These are phyloP conservation scores for Anthracocystis panici-leucophaei DNA, from an alignment of 1,284 basidiomycete genomes.

Conservation along the genomic window DNA sequence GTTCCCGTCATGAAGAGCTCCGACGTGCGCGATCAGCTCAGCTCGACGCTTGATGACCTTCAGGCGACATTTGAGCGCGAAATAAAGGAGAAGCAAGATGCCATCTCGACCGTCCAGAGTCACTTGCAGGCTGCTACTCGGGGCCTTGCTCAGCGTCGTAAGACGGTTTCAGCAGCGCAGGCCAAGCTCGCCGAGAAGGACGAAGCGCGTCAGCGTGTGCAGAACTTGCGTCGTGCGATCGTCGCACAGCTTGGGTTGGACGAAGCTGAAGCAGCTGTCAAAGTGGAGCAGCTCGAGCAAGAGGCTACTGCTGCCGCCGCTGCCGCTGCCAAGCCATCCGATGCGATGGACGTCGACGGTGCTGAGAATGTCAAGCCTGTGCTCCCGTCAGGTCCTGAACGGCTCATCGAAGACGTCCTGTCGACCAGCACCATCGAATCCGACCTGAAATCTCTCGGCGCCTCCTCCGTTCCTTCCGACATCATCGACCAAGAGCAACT, in stretches of 20 bases:
- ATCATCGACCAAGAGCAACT: slow-evolving; percentile 34
- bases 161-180: slow-evolving; percentile 68
- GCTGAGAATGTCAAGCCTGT: slow-evolving; percentile 25
- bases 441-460: slow-evolving; percentile 14
- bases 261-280: slow-evolving; percentile 10
- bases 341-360: slow-evolving; percentile 41
- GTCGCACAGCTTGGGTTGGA: slow-evolving; percentile 74
- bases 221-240: slow-evolving; percentile 56
- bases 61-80: slow-evolving; percentile 86
- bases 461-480: neutral
- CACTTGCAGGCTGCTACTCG: slow-evolving; percentile 89
- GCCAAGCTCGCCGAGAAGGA: slow-evolving; percentile 58
- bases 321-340: neutral
- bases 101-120: slow-evolving; percentile 84
- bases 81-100: slow-evolving; percentile 86
- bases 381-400: slow-evolving; percentile 6
- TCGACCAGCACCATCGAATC: slow-evolving; percentile 6
- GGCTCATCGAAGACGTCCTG: slow-evolving; percentile 9
- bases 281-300: slow-evolving; percentile 19
- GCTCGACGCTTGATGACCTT: slow-evolving; percentile 76
- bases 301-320: slow-evolving; percentile 3
- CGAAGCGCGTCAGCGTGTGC: slow-evolving; percentile 51
- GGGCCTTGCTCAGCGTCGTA: slow-evolving; percentile 87
- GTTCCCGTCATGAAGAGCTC: slow-evolving; percentile 84
- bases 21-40: slow-evolving; percentile 80